A percentile compares a stretch with the other conserved stretches of the same genome.
Conservation (phyloP, 2,329 filamentous ascomycete species). For the Zalaria sp. region DNA sequence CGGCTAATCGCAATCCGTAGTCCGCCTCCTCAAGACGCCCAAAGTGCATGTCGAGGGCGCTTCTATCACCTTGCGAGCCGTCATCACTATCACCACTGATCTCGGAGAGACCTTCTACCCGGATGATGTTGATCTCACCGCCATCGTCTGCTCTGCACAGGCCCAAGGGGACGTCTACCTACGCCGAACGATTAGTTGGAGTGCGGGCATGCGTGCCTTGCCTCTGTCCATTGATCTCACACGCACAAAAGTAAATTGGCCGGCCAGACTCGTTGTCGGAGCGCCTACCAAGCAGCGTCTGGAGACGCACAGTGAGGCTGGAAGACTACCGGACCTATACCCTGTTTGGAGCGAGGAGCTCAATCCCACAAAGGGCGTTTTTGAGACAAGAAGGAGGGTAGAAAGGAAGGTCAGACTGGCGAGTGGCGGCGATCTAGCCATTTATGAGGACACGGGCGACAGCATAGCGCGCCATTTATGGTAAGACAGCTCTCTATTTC, state of each 20-base stretch:
- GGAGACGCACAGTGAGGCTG: constrained; percentile 11
- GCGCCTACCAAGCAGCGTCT: constrained; percentile 16
- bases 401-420: constrained; percentile 38
- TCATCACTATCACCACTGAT: constrained; percentile 55
- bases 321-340: constrained; percentile 32
- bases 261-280: constrained; percentile 26
- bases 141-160: constrained; percentile 19
- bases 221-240: constrained; percentile 27
- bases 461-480: constrained; percentile 60
- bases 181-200: constrained; percentile 30
- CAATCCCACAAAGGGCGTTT: constrained; percentile 20
- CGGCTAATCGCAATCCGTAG: constrained; percentile 5
- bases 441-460: constrained; percentile 59
- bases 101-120: constrained; percentile 50
- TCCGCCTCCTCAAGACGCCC: constrained; percentile 55
- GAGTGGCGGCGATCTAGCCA: constrained; percentile 26
- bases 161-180: constrained; percentile 25
- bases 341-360: constrained; percentile 42
- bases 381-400: constrained; percentile 36
- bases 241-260: constrained; percentile 22
- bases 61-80: constrained; percentile 29
- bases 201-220: constrained; percentile 27
- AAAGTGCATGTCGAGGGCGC: constrained; percentile 27
- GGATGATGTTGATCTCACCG: constrained; percentile 29
- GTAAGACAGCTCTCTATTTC: constrained; percentile 25